A percentile compares a stretch with the other conserved stretches of the same genome.
phyloP scores from a whole-genome alignment of 345 rosid species.

The Gossypium raimondii region DNA sequence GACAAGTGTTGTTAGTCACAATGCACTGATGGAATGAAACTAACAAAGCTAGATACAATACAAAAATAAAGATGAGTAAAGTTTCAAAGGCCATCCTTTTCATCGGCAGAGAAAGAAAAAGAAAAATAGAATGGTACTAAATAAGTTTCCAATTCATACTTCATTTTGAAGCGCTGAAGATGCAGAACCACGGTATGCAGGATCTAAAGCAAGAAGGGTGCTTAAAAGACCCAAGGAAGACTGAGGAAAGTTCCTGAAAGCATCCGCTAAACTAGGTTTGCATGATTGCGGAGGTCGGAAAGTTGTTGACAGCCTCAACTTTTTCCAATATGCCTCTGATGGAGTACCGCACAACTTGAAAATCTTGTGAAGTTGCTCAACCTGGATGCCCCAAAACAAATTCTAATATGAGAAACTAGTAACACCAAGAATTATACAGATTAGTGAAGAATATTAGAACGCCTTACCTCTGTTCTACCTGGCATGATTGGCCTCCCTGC shows the following conservation, averaged over 20 bases:
- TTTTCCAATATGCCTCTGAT: conserved; percentile 82
- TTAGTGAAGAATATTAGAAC: neutral
- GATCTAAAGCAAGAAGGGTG: conserved; percentile 57
- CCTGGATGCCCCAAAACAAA: conserved; percentile 32
- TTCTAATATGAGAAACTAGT: conserved; percentile 7
- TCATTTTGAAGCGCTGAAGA: conserved; percentile 43
- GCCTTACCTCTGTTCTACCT: conserved; percentile 53
- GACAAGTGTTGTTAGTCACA: conserved; percentile 6
- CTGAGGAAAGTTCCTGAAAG: conserved; percentile 41
- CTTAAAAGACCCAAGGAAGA: conserved; percentile 49
- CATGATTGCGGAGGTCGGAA: conserved; percentile 48
- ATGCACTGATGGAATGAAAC: neutral
- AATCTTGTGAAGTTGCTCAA: conserved; percentile 84
- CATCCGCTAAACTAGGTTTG: conserved; percentile 33
- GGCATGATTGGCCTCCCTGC: conserved; percentile 51
- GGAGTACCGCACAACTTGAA: conserved; percentile 89
- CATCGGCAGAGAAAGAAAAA: neutral
- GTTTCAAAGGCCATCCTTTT: neutral
- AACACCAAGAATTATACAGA: neutral
- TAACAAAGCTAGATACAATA: neutral
- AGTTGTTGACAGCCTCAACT: conserved; percentile 52
- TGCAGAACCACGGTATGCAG: conserved; percentile 45
- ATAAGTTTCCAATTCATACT: conserved; percentile 9
- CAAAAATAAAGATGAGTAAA: neutral
- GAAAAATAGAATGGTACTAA: neutral